Evolutionary conservation across 2,329 filamentous ascomycete genomes (phyloP).

Genomic region (Nemania bipapillata): DNA sequence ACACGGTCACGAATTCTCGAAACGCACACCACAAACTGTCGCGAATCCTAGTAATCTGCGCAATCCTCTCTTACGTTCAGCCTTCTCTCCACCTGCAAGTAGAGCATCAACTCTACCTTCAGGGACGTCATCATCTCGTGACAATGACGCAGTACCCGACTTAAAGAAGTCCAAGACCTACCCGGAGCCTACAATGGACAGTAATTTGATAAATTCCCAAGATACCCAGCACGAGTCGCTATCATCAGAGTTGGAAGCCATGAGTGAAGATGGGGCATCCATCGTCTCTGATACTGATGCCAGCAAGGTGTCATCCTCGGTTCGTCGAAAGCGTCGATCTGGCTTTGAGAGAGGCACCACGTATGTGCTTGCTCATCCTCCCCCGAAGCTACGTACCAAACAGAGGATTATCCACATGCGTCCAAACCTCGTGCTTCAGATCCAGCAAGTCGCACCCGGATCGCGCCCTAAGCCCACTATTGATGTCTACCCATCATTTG

Average conservation of each 20-base stretch:
- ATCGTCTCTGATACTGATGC: slow-evolving; percentile 60
- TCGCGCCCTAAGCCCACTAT: slow-evolving; percentile 73
- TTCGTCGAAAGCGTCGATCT: slow-evolving; percentile 57
- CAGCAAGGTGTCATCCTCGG: slow-evolving; percentile 55
- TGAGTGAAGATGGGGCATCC: slow-evolving; percentile 63
- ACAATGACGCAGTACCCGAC: slow-evolving; percentile 30
- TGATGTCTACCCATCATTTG: slow-evolving; percentile 77
- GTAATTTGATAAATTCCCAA: slow-evolving; percentile 38
- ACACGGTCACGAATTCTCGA: slow-evolving; percentile 69
- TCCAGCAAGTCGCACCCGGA: slow-evolving; percentile 72
- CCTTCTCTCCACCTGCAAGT: slow-evolving; percentile 45
- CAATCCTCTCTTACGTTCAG: slow-evolving; percentile 48
- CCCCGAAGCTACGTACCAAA: slow-evolving; percentile 67
- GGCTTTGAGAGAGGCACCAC: slow-evolving; percentile 67
- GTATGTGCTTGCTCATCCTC: slow-evolving; percentile 75
- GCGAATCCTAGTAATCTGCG: slow-evolving; percentile 46
- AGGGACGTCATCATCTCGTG: slow-evolving; percentile 34
- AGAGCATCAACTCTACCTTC: slow-evolving; percentile 42
- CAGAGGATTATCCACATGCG: slow-evolving; percentile 74
- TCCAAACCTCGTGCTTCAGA: slow-evolving; percentile 75
- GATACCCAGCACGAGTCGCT: slow-evolving; percentile 46
- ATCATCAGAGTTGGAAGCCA: slow-evolving; percentile 44
- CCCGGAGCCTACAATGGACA: slow-evolving; percentile 37
- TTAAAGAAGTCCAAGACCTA: slow-evolving; percentile 35
- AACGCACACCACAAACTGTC: slow-evolving; percentile 51